Evolutionary conservation across 116 monocot genomes (phyloP).

Genomic region (Papilionanthe hybrid): DNA sequence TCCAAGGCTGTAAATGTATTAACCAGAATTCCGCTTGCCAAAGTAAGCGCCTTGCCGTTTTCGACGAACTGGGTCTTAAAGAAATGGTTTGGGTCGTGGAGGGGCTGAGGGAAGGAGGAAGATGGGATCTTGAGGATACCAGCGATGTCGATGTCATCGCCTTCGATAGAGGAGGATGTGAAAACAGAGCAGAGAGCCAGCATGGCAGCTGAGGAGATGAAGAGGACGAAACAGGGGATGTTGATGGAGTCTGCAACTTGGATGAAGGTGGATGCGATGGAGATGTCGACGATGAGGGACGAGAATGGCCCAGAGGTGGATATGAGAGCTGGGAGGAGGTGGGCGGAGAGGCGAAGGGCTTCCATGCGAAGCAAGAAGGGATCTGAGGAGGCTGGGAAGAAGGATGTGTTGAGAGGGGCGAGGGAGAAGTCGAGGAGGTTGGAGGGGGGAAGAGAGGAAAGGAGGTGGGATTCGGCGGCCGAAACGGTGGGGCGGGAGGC

Average conservation of each 20-base stretch:
- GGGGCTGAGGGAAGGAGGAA: too few relatives aligned
- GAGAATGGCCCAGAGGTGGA: too few relatives aligned
- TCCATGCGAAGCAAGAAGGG: conserved; percentile 37
- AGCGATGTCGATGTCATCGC: too few relatives aligned
- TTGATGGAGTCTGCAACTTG: conserved; percentile 18
- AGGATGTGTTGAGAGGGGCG: conserved; percentile 18
- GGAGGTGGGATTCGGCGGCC: conserved; percentile 33
- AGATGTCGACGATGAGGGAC: conserved; percentile 45
- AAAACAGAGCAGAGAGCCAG: conserved; percentile 40
- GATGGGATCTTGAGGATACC: too few relatives aligned
- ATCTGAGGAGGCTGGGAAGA: conserved; percentile 13
- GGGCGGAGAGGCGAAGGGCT: conserved; percentile 20
- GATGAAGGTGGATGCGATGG: conserved; percentile 19
- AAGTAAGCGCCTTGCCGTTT: too few relatives aligned
- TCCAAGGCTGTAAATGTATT: too few relatives aligned
- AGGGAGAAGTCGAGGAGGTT: conserved; percentile 4
- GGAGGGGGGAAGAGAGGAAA: conserved; percentile 20
- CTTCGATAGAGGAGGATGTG: too few relatives aligned
- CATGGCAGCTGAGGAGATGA: conserved; percentile 43
- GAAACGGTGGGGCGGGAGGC: conserved; percentile 29
- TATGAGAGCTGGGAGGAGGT: too few relatives aligned
- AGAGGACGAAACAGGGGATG: conserved; percentile 35
- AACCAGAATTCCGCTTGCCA: too few relatives aligned
- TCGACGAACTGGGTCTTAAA: too few relatives aligned
- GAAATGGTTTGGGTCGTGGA: too few relatives aligned